A percentile compares a stretch with the other conserved stretches of the same genome.
Evolutionary conservation across 495 filamentous ascomycete species (phyloP).

Genomic region (Cercophora newfieldiana): DNA sequence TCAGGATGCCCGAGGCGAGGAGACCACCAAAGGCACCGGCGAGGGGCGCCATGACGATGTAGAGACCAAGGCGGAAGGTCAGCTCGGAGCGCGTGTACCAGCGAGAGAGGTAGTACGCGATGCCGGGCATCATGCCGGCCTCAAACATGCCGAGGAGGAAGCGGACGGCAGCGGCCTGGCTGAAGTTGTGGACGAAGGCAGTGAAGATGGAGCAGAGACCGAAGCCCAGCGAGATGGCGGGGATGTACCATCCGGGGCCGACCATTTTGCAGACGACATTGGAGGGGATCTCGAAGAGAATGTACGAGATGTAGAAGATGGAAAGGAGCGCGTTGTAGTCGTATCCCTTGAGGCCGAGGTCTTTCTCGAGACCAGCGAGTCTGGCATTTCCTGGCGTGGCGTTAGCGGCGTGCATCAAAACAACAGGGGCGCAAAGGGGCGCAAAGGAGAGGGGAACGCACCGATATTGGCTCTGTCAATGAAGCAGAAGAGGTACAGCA

Average conservation of each 20-base stretch:
- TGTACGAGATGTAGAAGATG: conserved; percentile 75
- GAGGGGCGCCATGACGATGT: conserved; percentile 70
- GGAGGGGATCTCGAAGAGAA: conserved; percentile 70
- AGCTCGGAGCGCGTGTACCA: conserved; percentile 72
- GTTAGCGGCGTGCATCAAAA: conserved; percentile 33
- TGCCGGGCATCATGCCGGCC: conserved; percentile 71
- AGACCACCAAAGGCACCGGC: conserved; percentile 72
- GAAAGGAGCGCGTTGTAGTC: conserved; percentile 60
- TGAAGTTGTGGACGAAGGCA: conserved; percentile 51
- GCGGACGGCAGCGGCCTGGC: conserved; percentile 45
- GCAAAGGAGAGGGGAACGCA: conserved; percentile 39
- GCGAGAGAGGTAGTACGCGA: conserved; percentile 68
- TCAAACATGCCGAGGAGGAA: conserved; percentile 65
- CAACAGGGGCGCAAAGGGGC: conserved; percentile 34
- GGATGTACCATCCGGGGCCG: conserved; percentile 59
- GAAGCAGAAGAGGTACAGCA: conserved; percentile 63
- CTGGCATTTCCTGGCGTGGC: conserved; percentile 28
- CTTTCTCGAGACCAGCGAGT: conserved; percentile 56
- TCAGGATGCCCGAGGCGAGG: conserved; percentile 61
- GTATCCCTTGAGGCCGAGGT: conserved; percentile 56
- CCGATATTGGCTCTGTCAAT: conserved; percentile 66
- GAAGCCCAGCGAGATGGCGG: conserved; percentile 41
- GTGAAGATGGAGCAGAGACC: conserved; percentile 49
- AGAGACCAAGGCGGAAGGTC: conserved; percentile 68
- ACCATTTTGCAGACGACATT: conserved; percentile 62